These are phyloP conservation scores for Dactylonectria estremocensis DNA, from an alignment of 2,329 filamentous ascomycete genomes.

Conservation along the genomic window DNA sequence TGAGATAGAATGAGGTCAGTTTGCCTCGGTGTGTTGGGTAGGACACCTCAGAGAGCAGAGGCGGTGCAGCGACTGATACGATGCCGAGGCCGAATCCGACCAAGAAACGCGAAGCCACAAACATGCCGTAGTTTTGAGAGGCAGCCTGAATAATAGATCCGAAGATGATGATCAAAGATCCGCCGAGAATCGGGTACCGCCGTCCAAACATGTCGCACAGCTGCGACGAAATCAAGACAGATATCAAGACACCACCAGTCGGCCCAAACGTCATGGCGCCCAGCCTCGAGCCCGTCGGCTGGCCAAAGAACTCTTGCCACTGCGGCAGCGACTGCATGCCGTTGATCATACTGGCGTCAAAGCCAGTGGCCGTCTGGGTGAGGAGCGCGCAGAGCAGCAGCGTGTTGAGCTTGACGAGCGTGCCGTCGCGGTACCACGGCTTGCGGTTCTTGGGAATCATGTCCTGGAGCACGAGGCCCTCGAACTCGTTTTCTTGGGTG, in stretches of 20 bases:
- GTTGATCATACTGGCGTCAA: conserved; percentile 54
- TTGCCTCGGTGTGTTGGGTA: conserved; percentile 55
- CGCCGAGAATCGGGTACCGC: conserved; percentile 46
- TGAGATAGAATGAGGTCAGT: conserved; percentile 49
- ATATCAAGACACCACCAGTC: conserved; percentile 44
- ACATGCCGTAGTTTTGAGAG: conserved; percentile 52
- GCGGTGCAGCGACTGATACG: conserved; percentile 49
- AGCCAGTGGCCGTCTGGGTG: conserved; percentile 52
- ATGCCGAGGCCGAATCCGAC: conserved; percentile 60
- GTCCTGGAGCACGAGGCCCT: conserved; percentile 45
- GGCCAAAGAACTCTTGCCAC: conserved; percentile 50
- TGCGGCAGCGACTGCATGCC: conserved; percentile 52
- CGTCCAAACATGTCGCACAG: conserved; percentile 49
- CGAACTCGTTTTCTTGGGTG: conserved; percentile 37
- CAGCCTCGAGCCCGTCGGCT: conserved; percentile 49
- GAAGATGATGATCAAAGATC: conserved; percentile 48
- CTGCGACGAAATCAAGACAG: conserved; percentile 45
- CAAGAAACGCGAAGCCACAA: conserved; percentile 53
- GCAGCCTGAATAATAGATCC: conserved; percentile 49
- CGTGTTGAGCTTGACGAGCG: conserved; percentile 51
- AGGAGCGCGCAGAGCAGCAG: conserved; percentile 51
- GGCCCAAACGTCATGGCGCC: conserved; percentile 50
- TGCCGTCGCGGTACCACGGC: conserved; percentile 42
- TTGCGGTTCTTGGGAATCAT: conserved; percentile 42
- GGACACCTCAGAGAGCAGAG: conserved; percentile 55